These are phyloP conservation scores for Leishmania amazonensis DNA, from an alignment of 208 protist species.

Conservation along the genomic window DNA sequence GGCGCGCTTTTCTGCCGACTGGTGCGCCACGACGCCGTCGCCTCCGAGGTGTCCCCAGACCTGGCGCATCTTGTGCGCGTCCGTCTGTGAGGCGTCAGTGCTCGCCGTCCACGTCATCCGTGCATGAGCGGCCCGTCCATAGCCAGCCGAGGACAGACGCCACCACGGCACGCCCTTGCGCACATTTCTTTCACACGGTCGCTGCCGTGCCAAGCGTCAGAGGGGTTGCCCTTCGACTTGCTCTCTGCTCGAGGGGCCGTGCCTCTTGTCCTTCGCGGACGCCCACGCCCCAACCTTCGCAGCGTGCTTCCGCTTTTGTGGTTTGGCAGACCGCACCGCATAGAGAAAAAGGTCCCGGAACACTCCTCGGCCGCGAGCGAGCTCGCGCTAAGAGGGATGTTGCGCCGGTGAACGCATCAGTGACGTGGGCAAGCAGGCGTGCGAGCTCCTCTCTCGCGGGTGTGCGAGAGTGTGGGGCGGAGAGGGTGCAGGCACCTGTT, in stretches of 20 bases:
- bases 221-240: background rate
- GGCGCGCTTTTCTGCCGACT: slow-evolving; percentile 50
- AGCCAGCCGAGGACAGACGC: background rate
- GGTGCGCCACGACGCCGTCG: slow-evolving; percentile 42
- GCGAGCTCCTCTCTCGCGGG: background rate
- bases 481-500: background rate
- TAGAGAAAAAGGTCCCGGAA: background rate
- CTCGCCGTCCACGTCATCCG: too few relatives aligned
- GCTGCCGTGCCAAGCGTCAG: background rate
- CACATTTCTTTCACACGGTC: background rate
- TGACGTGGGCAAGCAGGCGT: background rate
- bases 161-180: background rate
- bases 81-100: background rate
- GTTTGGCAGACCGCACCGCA: background rate
- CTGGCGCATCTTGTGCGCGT: slow-evolving; percentile 13
- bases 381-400: background rate
- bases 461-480: background rate
- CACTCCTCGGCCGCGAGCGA: background rate
- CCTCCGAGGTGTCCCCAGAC: slow-evolving; percentile 53
- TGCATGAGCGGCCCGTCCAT: background rate
- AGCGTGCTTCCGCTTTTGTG: background rate
- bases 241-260: background rate
- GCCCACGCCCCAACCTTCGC: too few relatives aligned
- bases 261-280: background rate
- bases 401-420: background rate